These are phyloP conservation scores for Cylindrodendrum hubeiense DNA, from an alignment of 2,329 filamentous ascomycete species.

Conservation along the genomic window DNA sequence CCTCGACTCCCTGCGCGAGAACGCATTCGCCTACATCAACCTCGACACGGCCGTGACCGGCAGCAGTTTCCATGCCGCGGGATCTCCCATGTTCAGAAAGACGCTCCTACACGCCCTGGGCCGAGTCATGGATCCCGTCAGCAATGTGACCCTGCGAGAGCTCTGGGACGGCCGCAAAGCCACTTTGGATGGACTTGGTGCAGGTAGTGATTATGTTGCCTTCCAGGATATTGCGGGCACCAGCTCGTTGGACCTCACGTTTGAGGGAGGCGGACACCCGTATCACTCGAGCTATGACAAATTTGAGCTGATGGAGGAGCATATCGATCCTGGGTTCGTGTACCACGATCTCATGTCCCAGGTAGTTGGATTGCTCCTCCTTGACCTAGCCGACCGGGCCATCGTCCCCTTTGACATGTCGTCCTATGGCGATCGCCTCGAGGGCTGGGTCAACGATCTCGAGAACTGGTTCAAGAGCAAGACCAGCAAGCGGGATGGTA, in stretches of 20 bases:
- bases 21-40: slow-evolving; percentile 91
- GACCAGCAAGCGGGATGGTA: slow-evolving; percentile 52
- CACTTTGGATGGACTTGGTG: slow-evolving; percentile 76
- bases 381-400: slow-evolving; percentile 86
- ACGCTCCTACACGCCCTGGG: slow-evolving; percentile 80
- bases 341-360: slow-evolving; percentile 86
- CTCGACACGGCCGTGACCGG: slow-evolving; percentile 87
- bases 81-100: slow-evolving; percentile 83
- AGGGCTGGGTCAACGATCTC: slow-evolving; percentile 75
- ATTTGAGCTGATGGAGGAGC: slow-evolving; percentile 84
- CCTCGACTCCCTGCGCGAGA: slow-evolving; percentile 75
- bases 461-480: slow-evolving; percentile 71
- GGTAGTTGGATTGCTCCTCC: slow-evolving; percentile 83
- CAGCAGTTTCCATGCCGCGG: slow-evolving; percentile 79
- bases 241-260: slow-evolving; percentile 87
- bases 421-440: slow-evolving; percentile 76
- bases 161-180: slow-evolving; percentile 78
- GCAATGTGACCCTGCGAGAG: slow-evolving; percentile 78
- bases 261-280: slow-evolving; percentile 75
- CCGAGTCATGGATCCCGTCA: slow-evolving; percentile 78
- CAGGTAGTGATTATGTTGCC: slow-evolving; percentile 85
- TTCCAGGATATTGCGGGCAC: slow-evolving; percentile 94
- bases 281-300: slow-evolving; percentile 91
- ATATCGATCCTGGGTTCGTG: slow-evolving; percentile 84
- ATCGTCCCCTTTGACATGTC: slow-evolving; percentile 86